Conservation (phyloP, 2,329 filamentous ascomycete genomes). For the Escovopsis sp. region DNA sequence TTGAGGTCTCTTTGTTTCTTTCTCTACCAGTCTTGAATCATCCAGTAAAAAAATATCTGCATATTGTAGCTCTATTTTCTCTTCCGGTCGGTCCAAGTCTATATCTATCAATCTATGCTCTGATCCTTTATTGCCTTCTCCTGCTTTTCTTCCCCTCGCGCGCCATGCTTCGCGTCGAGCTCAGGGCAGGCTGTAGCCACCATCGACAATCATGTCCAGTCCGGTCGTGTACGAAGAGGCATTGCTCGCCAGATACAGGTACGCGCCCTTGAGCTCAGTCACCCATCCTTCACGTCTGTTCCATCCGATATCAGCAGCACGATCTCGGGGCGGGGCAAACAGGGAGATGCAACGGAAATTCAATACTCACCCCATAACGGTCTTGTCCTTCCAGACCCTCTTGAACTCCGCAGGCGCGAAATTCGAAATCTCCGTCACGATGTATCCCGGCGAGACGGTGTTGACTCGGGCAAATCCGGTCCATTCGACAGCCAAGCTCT, state of each 20-base stretch:
- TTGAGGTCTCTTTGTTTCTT: no score
- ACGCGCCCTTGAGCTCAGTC: slow-evolving; percentile 70
- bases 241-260: slow-evolving; percentile 68
- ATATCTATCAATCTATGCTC: background rate
- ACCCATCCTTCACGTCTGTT: slow-evolving; percentile 51
- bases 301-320: slow-evolving; percentile 6
- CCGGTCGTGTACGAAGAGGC: slow-evolving; percentile 73
- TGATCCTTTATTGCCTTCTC: background rate
- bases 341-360: no score
- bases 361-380: slow-evolving; percentile 51
- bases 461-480: slow-evolving; percentile 60
- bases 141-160: background rate
- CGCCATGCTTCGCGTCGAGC: background rate
- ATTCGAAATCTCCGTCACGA: slow-evolving; percentile 55
- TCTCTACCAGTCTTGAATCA: background rate
- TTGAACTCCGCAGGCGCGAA: slow-evolving; percentile 54
- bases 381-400: slow-evolving; percentile 63
- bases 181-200: slow-evolving; percentile 49
- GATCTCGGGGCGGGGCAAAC: no score
- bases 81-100: background rate
- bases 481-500: slow-evolving; percentile 64
- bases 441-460: slow-evolving; percentile 60
- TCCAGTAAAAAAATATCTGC: no score
- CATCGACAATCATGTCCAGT: slow-evolving; percentile 59
- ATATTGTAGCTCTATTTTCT: no score